Base-by-base conservation (phyloP, 495 filamentous ascomycete genomes). In the Penicillium canariense region DNA sequence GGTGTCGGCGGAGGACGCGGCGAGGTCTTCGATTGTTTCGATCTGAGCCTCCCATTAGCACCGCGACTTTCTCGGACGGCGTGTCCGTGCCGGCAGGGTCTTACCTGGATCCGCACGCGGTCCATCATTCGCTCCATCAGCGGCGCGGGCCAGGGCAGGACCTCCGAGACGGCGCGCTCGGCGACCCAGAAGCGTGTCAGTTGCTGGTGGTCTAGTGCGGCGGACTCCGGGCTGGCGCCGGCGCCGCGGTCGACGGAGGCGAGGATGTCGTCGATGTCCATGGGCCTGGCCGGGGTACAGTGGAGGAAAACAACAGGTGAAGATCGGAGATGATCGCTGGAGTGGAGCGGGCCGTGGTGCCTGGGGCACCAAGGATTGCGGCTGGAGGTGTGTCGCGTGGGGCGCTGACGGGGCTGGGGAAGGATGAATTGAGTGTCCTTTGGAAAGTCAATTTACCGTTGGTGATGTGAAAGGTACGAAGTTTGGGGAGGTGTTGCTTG, bases 201-300 rank as follows among this genome's bases (percentile, higher is more conserved):
- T 20, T 88, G 83, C 67, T 96, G 91, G 52, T 97, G 82, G 70
- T 97, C 91, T 54, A 82, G 81, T 18, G 83, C 87, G 25, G 72
- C 58, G 44, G 74, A 76, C 54, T 85, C 84, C 15, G 73, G 76
- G 11, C 81, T 79, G 53, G 77, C 68, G 62, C 80, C 71, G 50
- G 78, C 70, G 54, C 77, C 72, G 60, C 77, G 81, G 67, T 90
- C 87, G 56, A 93, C 86, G 60, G 89, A 86, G 68, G 82, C 85
- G 56, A 96, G 84, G 60, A 96, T 93, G 72, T 94, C 89, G 70
- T 89, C 84, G 63, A 96, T 96, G 61, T 96, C 91, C 87, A 93
- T 94, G 39, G 50, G 22, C 23, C 9, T 20, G 14, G 25, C 28
- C 25, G 26, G 32, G 17, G 35, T 44, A 27, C 35, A 38, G 31